Base-by-base conservation (phyloP, 2,329 filamentous ascomycete species). In the Claviceps humidiphila region DNA sequence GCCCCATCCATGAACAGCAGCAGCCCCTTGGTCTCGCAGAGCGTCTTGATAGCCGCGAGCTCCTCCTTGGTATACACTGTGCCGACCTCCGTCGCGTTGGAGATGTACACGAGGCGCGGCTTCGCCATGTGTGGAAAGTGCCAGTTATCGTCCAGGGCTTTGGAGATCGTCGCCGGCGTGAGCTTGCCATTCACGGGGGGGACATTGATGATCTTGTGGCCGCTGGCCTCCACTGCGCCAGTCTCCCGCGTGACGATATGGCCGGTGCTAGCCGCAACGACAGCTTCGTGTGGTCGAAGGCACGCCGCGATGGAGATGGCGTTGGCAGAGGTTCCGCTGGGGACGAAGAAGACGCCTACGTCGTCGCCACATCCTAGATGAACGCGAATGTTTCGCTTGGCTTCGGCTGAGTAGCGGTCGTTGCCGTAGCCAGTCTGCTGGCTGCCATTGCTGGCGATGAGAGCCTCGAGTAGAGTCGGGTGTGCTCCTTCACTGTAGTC, bases 401-500 rank as follows among this genome's bases (percentile, higher is more conserved):
- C 74, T 14, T 68, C 59, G 16, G 66, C 61, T 57, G 66, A 68
- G 56, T 71, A 74, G 2, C 69, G 61, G 50, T 76, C 74, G 37
- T 64, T 64, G 14, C 74, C 74, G 56, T 76, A 76, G 37, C 73
- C 69, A 5, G 65, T 59, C 57, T 76, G 71, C 49, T 76, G 74
- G 1, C 67, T 66, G 3, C 59, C 58, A 51, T 76, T 76, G 58
- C 67, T 70, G 37, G 64, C 58, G 16, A 74, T 58, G 2, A 76
- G 63, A 9, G 73, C 71, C 45, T 74, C 67, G 30, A 76, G 66
- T 3, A 76, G 61, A n/a, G 67, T 64, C 5, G 74, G 74, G 54
- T 76, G 74, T 0, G 72, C 74, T 39, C 74, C 74, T 54, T 76
- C 73, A 59, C 71, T 74, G 58, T 76, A 76, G 56, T 76, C 74